Conservation (phyloP, 1,284 basidiomycete genomes). For the Lentinus polychrous region DNA sequence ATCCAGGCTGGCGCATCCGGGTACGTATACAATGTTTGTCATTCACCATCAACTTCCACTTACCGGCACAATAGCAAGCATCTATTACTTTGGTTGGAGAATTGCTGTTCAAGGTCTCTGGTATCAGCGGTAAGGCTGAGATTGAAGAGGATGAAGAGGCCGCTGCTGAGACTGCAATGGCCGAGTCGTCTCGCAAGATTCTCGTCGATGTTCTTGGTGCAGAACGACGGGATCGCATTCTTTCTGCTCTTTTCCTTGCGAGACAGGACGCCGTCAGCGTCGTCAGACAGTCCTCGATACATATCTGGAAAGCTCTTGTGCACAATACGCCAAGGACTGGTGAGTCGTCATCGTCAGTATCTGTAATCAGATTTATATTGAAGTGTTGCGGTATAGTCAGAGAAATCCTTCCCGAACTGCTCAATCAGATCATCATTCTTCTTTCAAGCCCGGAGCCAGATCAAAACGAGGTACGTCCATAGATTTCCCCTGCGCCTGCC, state of each 20-base stretch:
- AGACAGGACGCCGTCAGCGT: constrained; percentile 90
- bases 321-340: constrained; percentile 84
- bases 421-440: constrained; percentile 68
- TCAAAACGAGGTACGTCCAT: constrained; percentile 77
- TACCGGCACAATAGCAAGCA: constrained; percentile 54
- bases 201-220: constrained; percentile 85
- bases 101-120: constrained; percentile 95
- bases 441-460: constrained; percentile 79
- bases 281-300: constrained; percentile 88
- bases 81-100: constrained; percentile 96
- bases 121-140: constrained; percentile 89
- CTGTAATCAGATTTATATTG: background rate
- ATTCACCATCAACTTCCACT: constrained; percentile 3
- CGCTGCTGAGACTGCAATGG: constrained; percentile 52
- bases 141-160: constrained; percentile 77
- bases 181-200: constrained; percentile 78
- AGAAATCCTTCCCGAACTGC: constrained; percentile 87
- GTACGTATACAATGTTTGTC: constrained; percentile 37
- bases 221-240: constrained; percentile 86
- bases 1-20: constrained; percentile 90
- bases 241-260: constrained; percentile 89
- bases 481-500: background rate
- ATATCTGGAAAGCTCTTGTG: constrained; percentile 98
- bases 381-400: constrained; percentile 53
- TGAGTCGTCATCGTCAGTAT: constrained; percentile 19